Conservation (phyloP, 352 stramenopile genomes). For the Globisporangium recalcitrans region DNA sequence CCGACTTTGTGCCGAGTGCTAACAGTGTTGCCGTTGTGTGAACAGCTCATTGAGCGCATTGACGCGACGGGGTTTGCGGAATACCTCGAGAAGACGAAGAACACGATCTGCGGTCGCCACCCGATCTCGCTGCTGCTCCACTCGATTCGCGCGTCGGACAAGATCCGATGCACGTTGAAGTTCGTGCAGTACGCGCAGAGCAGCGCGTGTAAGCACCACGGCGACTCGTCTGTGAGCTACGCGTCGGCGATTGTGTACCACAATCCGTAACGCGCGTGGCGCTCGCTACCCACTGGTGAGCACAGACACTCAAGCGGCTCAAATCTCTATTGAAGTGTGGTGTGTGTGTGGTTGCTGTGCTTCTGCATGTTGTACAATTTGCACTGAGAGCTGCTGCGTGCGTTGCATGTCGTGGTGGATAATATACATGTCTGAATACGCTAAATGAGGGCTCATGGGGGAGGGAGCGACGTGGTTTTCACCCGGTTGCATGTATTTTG, state of each 20-base stretch:
- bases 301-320: too few species aligned
- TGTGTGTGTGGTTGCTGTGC: background rate
- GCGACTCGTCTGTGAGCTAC: conserved; percentile 94
- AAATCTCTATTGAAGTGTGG: too few species aligned
- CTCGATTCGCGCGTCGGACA: conserved; percentile 43
- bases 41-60: conserved; percentile 88
- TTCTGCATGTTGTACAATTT: background rate
- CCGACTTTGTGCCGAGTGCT: background rate
- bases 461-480: background rate
- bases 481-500: background rate
- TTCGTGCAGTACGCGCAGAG: conserved; percentile 95
- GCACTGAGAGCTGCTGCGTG: background rate
- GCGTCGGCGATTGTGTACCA: conserved; percentile 88
- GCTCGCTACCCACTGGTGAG: too few species aligned
- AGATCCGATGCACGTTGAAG: conserved; percentile 70
- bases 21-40: background rate
- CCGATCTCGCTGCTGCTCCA: conserved; percentile 87
- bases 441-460: background rate
- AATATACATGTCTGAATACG: background rate
- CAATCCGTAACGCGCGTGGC: conserved; percentile 33
- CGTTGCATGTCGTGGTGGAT: background rate
- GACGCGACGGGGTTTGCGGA: conserved; percentile 88
- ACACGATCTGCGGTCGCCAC: conserved; percentile 97
- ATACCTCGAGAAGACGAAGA: conserved; percentile 93
- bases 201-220: conserved; percentile 72